phyloP scores from a whole-genome alignment of 495 filamentous ascomycete species.

The Aspergillus funiculosus region DNA sequence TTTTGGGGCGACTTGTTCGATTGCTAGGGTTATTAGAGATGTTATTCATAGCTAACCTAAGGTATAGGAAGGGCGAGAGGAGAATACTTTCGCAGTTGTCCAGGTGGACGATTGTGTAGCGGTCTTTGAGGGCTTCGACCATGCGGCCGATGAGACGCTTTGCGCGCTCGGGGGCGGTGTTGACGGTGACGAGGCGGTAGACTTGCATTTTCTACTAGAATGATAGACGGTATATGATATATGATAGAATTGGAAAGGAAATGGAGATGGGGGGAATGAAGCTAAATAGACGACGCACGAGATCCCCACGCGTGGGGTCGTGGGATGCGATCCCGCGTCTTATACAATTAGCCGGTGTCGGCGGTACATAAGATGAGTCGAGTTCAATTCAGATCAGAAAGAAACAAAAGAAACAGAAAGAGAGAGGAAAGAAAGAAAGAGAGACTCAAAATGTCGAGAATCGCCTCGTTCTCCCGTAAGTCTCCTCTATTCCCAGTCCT shows the following conservation, averaged over 20 bases:
- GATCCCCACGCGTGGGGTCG: too few species aligned
- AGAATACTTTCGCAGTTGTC: slow-evolving; percentile 52
- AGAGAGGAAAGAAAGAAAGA: not conserved
- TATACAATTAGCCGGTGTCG: too few species aligned
- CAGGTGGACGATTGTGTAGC: slow-evolving; percentile 53
- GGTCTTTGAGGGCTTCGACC: slow-evolving; percentile 52
- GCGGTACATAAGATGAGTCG: too few species aligned
- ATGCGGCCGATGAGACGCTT: slow-evolving; percentile 55
- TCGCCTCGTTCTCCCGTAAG: slow-evolving; percentile 44
- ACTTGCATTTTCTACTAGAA: too few species aligned
- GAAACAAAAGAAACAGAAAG: not conserved
- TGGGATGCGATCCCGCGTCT: too few species aligned
- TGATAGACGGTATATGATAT: too few species aligned
- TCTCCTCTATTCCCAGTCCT: not conserved
- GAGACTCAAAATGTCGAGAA: slow-evolving; percentile 30
- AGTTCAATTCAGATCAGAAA: not conserved
- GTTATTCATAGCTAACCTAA: too few species aligned
- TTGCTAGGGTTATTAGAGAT: slow-evolving; percentile 32
- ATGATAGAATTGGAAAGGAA: too few species aligned
- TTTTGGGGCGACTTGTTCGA: slow-evolving; percentile 48
- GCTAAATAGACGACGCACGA: too few species aligned
- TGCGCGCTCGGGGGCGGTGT: slow-evolving; percentile 62
- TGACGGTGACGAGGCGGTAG: slow-evolving; percentile 60
- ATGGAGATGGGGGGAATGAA: too few species aligned
- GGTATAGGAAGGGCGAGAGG: too few species aligned